Percentiles rank a stretch among this genome's conserved stretches.
phyloP scores from a whole-genome alignment of 129 eudicot genomes.

The Saposhnikovia divaricata region DNA sequence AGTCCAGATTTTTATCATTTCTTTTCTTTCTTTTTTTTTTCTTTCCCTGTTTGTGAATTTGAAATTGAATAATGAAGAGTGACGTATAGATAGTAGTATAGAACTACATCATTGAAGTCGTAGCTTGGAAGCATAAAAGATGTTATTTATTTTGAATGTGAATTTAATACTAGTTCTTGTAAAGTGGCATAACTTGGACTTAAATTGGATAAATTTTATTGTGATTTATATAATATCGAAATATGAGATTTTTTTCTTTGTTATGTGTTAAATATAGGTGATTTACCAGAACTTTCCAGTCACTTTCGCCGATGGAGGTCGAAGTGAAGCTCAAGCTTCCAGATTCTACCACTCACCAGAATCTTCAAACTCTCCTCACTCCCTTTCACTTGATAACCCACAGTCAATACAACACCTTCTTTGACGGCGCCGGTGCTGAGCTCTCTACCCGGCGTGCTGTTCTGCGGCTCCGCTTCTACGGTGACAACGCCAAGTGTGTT shows the following conservation, averaged over 20 bases:
- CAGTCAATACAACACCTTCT: slow-evolving; percentile 74
- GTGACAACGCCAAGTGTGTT: slow-evolving; percentile 48
- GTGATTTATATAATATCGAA: not conserved
- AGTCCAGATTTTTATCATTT: too few relatives aligned
- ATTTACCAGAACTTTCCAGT: slow-evolving; percentile 2
- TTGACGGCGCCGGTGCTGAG: slow-evolving; percentile 52
- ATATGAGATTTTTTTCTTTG: not conserved
- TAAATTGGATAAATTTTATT: not conserved
- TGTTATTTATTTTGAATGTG: not conserved
- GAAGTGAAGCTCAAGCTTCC: slow-evolving; percentile 72
- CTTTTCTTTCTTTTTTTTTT: not conserved
- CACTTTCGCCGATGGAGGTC: slow-evolving; percentile 39
- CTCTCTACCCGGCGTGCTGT: slow-evolving; percentile 57
- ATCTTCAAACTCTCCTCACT: slow-evolving; percentile 41
- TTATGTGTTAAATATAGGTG: not conserved
- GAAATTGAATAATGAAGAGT: not conserved
- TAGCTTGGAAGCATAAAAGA: not conserved
- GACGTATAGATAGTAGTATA: not conserved
- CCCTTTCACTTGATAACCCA: slow-evolving; percentile 50
- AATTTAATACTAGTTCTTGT: not conserved
- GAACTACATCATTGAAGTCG: not conserved
- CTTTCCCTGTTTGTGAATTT: not conserved
- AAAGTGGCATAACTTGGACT: not conserved
- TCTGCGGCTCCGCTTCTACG: slow-evolving; percentile 78
- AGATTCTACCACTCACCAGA: slow-evolving; percentile 33